These are phyloP conservation scores for Tetrastigma voinierianum DNA, from an alignment of 164 flowering plant genomes.

Conservation along the genomic window DNA sequence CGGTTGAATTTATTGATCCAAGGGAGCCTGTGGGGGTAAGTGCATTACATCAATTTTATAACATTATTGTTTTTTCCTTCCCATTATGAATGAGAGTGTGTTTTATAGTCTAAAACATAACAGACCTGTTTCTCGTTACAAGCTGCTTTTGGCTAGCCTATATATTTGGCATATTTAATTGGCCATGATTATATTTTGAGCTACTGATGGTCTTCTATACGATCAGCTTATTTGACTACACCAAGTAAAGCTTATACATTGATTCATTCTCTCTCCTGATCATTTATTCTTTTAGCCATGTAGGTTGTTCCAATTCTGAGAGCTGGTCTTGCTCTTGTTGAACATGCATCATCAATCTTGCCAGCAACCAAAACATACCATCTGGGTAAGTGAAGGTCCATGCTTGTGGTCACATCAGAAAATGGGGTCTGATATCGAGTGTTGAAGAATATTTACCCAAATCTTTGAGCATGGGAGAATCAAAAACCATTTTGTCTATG, in stretches of 20 bases:
- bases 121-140: background rate
- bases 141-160: background rate
- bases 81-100: background rate
- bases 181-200: background rate
- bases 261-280: conserved; percentile 8
- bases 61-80: too few relatives aligned
- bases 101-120: too few relatives aligned
- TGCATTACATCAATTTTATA: background rate
- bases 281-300: conserved; percentile 12
- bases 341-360: conserved; percentile 84
- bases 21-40: conserved; percentile 90
- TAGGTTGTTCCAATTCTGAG: conserved; percentile 94
- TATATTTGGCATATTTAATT: background rate
- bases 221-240: background rate
- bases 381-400: conserved; percentile 52
- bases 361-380: conserved; percentile 91
- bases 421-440: background rate
- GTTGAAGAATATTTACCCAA: background rate
- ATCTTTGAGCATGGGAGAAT: background rate
- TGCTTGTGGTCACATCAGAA: background rate
- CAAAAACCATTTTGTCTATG: background rate
- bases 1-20: conserved; percentile 95
- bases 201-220: background rate
- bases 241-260: background rate
- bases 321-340: conserved; percentile 96